Evolutionary conservation across 345 rosid species (phyloP).

Genomic region (Linum trigynum): DNA sequence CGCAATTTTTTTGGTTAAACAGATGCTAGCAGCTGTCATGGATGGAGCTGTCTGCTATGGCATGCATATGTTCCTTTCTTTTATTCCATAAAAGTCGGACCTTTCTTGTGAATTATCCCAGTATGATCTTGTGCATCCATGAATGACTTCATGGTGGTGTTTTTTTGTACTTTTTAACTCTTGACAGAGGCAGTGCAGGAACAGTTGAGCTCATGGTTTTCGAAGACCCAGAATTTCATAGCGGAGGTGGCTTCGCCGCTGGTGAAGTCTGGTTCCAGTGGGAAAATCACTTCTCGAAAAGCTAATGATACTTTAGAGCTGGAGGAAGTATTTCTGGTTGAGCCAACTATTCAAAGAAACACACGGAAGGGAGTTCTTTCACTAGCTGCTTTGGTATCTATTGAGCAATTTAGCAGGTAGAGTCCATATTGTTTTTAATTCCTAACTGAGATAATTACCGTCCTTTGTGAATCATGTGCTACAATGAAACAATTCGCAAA

Average conservation of each 20-base stretch:
- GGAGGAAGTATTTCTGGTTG: constrained; percentile 64
- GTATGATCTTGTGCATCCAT: background rate
- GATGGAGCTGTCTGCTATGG: background rate
- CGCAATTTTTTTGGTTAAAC: too few relatives aligned
- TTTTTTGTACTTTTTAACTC: constrained; percentile 3
- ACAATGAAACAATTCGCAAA: background rate
- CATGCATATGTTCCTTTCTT: background rate
- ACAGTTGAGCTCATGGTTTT: constrained; percentile 61
- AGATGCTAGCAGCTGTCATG: background rate
- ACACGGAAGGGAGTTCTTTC: constrained; percentile 62
- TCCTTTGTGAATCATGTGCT: background rate
- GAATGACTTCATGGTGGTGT: background rate
- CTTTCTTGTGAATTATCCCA: background rate
- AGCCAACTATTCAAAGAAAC: constrained; percentile 51
- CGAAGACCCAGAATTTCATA: constrained; percentile 61
- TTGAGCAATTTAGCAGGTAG: constrained; percentile 98
- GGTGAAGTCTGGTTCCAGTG: constrained; percentile 38
- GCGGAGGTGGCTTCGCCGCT: constrained; percentile 49
- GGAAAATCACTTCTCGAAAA: constrained; percentile 38
- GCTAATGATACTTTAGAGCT: constrained; percentile 35
- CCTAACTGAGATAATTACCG: background rate
- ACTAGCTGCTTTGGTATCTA: constrained; percentile 62
- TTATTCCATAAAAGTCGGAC: background rate
- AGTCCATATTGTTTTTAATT: background rate
- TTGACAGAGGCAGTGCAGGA: constrained; percentile 63